Conservation (phyloP, 768 basidiomycete genomes). For the Rubroboletus satanas region DNA sequence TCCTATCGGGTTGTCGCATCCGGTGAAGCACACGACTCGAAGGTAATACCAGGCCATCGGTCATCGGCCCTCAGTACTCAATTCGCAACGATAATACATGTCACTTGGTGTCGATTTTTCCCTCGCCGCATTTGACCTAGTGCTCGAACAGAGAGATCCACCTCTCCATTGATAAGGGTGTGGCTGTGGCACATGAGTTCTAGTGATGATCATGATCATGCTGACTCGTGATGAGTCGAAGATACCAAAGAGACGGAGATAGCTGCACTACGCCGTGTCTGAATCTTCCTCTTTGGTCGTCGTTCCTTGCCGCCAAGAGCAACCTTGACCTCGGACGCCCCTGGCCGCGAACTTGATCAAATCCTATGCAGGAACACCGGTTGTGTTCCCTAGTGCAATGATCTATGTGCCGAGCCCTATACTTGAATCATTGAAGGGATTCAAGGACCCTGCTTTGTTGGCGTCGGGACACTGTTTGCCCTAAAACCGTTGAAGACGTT, state of each 20-base stretch:
- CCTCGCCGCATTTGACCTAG: too few relatives aligned
- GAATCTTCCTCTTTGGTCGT: slow-evolving; percentile 7
- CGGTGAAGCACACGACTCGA: not conserved
- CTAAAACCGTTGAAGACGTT: too few relatives aligned
- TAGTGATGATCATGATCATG: too few relatives aligned
- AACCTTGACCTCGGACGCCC: too few relatives aligned
- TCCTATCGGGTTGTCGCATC: not conserved
- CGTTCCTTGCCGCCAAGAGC: too few relatives aligned
- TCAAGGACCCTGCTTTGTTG: not conserved
- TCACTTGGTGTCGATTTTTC: not conserved
- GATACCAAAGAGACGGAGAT: slow-evolving; percentile 17
- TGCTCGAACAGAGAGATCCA: slow-evolving; percentile 12
- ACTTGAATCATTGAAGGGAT: slow-evolving; percentile 1
- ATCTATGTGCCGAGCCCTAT: not conserved
- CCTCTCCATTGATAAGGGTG: not conserved
- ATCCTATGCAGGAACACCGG: too few relatives aligned
- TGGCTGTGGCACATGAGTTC: too few relatives aligned
- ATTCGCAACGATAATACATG: not conserved
- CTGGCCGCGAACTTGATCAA: too few relatives aligned
- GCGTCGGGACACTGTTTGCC: not conserved
- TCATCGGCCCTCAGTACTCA: slow-evolving; percentile 2
- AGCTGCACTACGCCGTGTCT: slow-evolving; percentile 10
- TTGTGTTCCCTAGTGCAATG: too few relatives aligned
- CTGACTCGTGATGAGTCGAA: slow-evolving; percentile 13
- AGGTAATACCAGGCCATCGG: not conserved